These are phyloP conservation scores for Wickerhamiella bombiphila DNA, from an alignment of 805 yeast species.

Conservation along the genomic window DNA sequence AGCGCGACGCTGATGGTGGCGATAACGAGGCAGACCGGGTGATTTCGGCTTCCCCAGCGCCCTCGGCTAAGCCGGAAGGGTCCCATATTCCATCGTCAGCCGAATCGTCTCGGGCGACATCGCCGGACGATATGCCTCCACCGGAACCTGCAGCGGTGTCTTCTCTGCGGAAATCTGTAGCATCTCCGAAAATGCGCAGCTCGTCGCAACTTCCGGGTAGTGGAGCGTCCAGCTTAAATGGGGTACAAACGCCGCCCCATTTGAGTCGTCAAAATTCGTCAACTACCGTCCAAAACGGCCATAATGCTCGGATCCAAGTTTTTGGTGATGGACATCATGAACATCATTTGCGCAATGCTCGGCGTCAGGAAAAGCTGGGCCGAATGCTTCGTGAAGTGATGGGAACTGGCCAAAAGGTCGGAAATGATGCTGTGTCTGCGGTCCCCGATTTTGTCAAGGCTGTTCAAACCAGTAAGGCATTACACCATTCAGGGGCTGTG, in stretches of 20 bases:
- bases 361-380: constrained; percentile 38
- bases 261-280: constrained; percentile 1
- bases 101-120: too few relatives aligned
- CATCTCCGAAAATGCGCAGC: too few relatives aligned
- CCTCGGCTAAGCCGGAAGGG: too few relatives aligned
- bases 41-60: too few relatives aligned
- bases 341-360: constrained; percentile 59
- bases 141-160: too few relatives aligned
- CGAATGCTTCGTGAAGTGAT: constrained; percentile 40
- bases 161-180: too few relatives aligned
- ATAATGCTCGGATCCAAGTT: neutral
- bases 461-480: constrained; percentile 4
- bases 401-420: constrained; percentile 27
- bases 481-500: constrained; percentile 3
- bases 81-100: too few relatives aligned
- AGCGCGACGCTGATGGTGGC: too few relatives aligned
- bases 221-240: too few relatives aligned
- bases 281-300: neutral
- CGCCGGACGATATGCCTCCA: too few relatives aligned
- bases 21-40: too few relatives aligned
- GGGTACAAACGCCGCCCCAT: neutral
- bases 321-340: constrained; percentile 53
- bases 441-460: constrained; percentile 18
- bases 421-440: constrained; percentile 19
- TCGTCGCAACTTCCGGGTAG: too few relatives aligned